Conservation (phyloP, 164 flowering plant genomes). For the Liriodendron chinense region DNA sequence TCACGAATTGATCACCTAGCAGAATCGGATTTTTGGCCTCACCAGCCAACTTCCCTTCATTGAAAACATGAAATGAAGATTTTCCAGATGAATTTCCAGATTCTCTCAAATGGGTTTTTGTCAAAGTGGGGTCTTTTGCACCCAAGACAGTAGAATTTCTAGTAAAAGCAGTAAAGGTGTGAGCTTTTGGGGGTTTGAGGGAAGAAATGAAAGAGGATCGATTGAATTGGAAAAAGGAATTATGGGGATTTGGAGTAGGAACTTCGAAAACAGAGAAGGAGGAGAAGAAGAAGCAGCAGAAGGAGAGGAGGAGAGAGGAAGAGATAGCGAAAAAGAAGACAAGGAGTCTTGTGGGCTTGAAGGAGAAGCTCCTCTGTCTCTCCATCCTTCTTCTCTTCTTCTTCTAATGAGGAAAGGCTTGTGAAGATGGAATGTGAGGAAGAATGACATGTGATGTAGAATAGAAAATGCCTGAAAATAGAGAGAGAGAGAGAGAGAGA, state of each 20-base stretch:
- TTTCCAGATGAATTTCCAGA: slow-evolving; percentile 26
- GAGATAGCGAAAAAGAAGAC: slow-evolving; percentile 48
- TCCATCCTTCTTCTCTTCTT: slow-evolving; percentile 39
- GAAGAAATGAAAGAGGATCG: slow-evolving; percentile 17
- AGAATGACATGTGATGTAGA: background rate
- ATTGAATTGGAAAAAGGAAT: slow-evolving; percentile 32
- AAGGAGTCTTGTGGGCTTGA: slow-evolving; percentile 52
- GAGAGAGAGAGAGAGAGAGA: background rate
- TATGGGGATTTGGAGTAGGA: slow-evolving; percentile 29
- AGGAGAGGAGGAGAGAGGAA: slow-evolving; percentile 42
- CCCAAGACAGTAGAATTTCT: slow-evolving; percentile 22
- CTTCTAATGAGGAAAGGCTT: background rate
- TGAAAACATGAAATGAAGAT: slow-evolving; percentile 13
- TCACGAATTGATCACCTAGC: background rate
- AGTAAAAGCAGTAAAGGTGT: slow-evolving; percentile 19
- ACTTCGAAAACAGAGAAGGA: slow-evolving; percentile 41
- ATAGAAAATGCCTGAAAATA: background rate
- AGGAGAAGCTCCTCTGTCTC: slow-evolving; percentile 69
- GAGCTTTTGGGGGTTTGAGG: slow-evolving; percentile 22
- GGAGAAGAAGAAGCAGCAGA: slow-evolving; percentile 33
- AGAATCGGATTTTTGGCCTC: slow-evolving; percentile 5
- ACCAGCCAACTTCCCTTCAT: slow-evolving; percentile 10
- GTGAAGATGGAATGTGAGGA: background rate
- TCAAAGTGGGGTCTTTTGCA: slow-evolving; percentile 22
- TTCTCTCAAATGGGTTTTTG: slow-evolving; percentile 27